Evolutionary conservation across 2,329 filamentous ascomycete genomes (phyloP).

Genomic region (Aspergillus fructus): DNA sequence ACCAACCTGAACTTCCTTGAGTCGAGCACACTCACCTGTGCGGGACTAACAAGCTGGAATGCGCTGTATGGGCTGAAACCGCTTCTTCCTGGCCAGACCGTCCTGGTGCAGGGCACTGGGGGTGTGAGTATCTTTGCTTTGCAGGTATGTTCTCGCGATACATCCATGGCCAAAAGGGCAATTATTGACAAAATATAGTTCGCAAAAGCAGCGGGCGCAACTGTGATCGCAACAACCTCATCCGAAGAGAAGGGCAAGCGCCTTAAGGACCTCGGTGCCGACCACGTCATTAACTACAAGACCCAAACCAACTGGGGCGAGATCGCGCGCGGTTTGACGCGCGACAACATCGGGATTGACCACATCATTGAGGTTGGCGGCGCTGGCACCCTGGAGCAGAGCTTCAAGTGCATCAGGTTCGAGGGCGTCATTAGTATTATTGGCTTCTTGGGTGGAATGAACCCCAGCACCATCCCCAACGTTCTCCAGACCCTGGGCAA

Average conservation of each 20-base stretch:
- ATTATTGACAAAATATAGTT: constrained; percentile 30
- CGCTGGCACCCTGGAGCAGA: constrained; percentile 58
- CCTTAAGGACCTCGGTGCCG: constrained; percentile 57
- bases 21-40: constrained; percentile 59
- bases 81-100: constrained; percentile 55
- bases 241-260: constrained; percentile 54
- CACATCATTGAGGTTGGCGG: constrained; percentile 68
- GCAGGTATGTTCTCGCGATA: constrained; percentile 39
- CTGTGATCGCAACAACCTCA: constrained; percentile 60
- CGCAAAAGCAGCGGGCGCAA: constrained; percentile 52
- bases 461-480: constrained; percentile 49
- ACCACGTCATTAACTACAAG: constrained; percentile 62
- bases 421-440: constrained; percentile 59
- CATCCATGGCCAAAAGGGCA: neutral
- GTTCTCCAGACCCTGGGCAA: constrained; percentile 53
- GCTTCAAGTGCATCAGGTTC: constrained; percentile 53
- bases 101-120: constrained; percentile 62
- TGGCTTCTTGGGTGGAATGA: constrained; percentile 55
- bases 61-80: constrained; percentile 59
- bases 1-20: constrained; percentile 54
- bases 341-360: constrained; percentile 57
- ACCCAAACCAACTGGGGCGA: constrained; percentile 59
- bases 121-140: constrained; percentile 60
- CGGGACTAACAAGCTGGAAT: constrained; percentile 66
- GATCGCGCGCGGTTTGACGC: constrained; percentile 52